phyloP scores from a whole-genome alignment of 2,329 filamentous ascomycete species.

The Colletotrichum nymphaeae region DNA sequence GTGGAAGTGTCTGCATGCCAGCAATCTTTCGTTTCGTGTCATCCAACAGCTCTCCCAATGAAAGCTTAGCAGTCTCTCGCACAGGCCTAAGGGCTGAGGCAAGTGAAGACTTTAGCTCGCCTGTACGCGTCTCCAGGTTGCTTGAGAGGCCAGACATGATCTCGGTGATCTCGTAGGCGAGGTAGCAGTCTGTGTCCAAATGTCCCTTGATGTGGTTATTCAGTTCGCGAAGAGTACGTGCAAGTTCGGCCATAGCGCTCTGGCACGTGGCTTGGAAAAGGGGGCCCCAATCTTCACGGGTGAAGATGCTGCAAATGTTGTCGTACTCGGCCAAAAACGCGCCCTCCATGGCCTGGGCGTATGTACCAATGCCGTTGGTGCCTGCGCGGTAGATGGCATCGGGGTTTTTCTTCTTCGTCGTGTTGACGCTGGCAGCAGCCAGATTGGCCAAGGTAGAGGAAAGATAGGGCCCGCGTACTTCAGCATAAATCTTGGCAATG shows the following conservation, averaged over 20 bases:
- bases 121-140: conserved; percentile 83
- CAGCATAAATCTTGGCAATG: conserved; percentile 85
- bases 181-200: conserved; percentile 89
- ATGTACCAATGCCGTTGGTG: conserved; percentile 91
- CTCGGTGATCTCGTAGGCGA: conserved; percentile 95
- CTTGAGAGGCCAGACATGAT: conserved; percentile 85
- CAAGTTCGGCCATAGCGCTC: conserved; percentile 81
- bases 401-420: conserved; percentile 82
- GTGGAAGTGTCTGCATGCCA: conserved; percentile 74
- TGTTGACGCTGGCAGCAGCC: conserved; percentile 86
- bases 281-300: conserved; percentile 83
- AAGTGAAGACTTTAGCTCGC: conserved; percentile 85
- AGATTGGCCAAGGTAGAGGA: conserved; percentile 84
- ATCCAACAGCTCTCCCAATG: conserved; percentile 84
- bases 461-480: conserved; percentile 89
- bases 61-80: conserved; percentile 90
- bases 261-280: conserved; percentile 85
- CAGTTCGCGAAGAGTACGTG: conserved; percentile 86
- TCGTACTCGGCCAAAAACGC: conserved; percentile 91
- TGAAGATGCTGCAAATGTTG: conserved; percentile 88
- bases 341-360: conserved; percentile 87
- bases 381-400: conserved; percentile 89
- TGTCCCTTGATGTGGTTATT: conserved; percentile 91
- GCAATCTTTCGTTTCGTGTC: conserved; percentile 80
- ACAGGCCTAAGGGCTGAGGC: conserved; percentile 89